Percentiles rank a stretch among this genome's conserved stretches.
These are phyloP conservation scores for Talaromyces sp. DNA, from an alignment of 2,329 filamentous ascomycete genomes.

Conservation along the genomic window DNA sequence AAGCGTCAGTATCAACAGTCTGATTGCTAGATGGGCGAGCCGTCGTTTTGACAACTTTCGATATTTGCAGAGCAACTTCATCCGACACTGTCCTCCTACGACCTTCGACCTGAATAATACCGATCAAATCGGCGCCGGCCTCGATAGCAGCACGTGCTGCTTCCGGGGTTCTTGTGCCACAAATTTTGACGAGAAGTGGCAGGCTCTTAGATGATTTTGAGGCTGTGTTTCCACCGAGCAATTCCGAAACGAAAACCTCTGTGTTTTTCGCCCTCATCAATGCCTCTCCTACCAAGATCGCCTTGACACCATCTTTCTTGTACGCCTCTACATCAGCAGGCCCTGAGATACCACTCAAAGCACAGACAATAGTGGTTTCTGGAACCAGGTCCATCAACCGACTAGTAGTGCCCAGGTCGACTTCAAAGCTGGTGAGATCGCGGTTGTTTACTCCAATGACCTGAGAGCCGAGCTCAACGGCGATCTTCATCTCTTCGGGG, in stretches of 20 bases:
- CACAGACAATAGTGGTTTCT: constrained; percentile 81
- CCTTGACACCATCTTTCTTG: constrained; percentile 82
- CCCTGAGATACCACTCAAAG: constrained; percentile 87
- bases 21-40: constrained; percentile 27
- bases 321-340: constrained; percentile 85
- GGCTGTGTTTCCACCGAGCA: constrained; percentile 59
- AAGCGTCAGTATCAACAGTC: constrained; percentile 22
- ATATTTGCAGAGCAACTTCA: constrained; percentile 76
- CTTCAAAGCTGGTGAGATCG: constrained; percentile 93
- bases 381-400: constrained; percentile 83
- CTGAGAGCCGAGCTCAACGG: constrained; percentile 78
- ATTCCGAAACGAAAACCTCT: constrained; percentile 73
- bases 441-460: constrained; percentile 98
- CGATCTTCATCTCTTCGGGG: constrained; percentile 83
- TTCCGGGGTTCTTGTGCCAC: constrained; percentile 79
- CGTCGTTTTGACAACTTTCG: constrained; percentile 64
- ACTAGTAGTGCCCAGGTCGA: constrained; percentile 88
- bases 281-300: constrained; percentile 89
- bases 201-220: constrained; percentile 17
- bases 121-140: constrained; percentile 84
- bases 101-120: constrained; percentile 83
- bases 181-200: constrained; percentile 81
- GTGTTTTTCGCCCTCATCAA: constrained; percentile 89
- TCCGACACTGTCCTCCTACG: constrained; percentile 75
- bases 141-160: constrained; percentile 76